Conservation (phyloP, 2,329 filamentous ascomycete species). For the Beauveria pseudobassiana region DNA sequence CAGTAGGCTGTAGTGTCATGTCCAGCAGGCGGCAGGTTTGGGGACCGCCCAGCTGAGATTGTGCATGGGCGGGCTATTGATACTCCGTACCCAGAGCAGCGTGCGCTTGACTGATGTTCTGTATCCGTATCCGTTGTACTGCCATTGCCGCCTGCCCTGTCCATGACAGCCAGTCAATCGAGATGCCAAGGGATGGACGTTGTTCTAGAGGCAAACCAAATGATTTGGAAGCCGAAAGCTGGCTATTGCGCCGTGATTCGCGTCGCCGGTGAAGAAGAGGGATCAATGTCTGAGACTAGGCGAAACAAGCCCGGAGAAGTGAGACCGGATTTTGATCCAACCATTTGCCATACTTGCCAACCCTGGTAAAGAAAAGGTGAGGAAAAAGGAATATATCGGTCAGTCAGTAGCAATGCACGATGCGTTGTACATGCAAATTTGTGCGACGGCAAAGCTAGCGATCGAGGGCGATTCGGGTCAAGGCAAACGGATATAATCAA, state of each 20-base stretch:
- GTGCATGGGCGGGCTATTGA: too few relatives aligned
- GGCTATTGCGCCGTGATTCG: background rate
- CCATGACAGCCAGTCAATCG: background rate
- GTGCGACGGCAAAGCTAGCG: background rate
- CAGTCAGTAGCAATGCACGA: background rate
- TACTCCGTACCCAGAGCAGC: too few relatives aligned
- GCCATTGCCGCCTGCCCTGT: background rate
- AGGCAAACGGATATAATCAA: background rate
- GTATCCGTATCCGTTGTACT: too few relatives aligned
- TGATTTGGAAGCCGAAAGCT: background rate
- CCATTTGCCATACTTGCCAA: background rate
- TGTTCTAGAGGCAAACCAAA: background rate
- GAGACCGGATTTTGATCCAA: background rate
- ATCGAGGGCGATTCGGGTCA: background rate
- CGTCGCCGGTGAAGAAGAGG: background rate
- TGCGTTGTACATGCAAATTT: background rate
- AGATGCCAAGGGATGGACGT: background rate
- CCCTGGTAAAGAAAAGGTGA: background rate
- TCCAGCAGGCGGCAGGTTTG: background rate
- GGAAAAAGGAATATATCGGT: background rate
- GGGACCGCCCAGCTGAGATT: background rate
- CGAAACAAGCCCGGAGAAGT: background rate
- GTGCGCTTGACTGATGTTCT: too few relatives aligned
- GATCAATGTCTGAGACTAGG: slow-evolving; percentile 2
- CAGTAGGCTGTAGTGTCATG: background rate